Conservation (phyloP, 768 basidiomycete species). For the Hypsizygus marmoreus region DNA sequence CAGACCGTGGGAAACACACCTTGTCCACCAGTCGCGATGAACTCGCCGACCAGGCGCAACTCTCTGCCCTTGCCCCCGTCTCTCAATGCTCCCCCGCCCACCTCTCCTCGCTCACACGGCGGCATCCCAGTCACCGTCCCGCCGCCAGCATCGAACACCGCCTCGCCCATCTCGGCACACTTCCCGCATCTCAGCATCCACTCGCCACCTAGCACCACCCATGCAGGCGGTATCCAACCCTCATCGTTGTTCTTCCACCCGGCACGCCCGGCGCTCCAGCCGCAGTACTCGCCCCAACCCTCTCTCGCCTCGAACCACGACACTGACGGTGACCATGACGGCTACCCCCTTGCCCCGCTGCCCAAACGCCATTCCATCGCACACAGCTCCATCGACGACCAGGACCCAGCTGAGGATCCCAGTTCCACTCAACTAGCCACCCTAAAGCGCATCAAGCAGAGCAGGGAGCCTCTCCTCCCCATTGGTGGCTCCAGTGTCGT, state of each 20-base stretch:
- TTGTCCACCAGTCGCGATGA: conserved; percentile 9
- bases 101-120: conserved; percentile 7
- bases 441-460: conserved; percentile 54
- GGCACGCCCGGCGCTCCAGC: conserved; percentile 55
- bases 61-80: conserved; percentile 14
- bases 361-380: conserved; percentile 14
- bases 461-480: conserved; percentile 75
- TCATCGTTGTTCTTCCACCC: conserved; percentile 80
- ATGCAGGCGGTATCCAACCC: conserved; percentile 76
- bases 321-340: conserved; percentile 8
- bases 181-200: conserved; percentile 13
- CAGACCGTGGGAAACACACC: conserved; percentile 11
- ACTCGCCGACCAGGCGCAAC: conserved; percentile 8
- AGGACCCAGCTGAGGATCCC: conserved; percentile 10
- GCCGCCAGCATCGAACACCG: neutral
- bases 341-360: conserved; percentile 14
- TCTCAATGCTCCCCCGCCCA: conserved; percentile 6
- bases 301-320: conserved; percentile 30
- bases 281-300: conserved; percentile 42
- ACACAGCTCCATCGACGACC: conserved; percentile 12
- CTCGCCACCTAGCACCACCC: conserved; percentile 43
- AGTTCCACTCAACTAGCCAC: conserved; percentile 28
- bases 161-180: conserved; percentile 13
- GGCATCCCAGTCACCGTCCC: conserved; percentile 1
- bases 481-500: conserved; percentile 35